Percentiles rank a stretch among this genome's conserved stretches.
Conservation (phyloP, 805 yeast species). For the Yamadazyma tumulicola region DNA sequence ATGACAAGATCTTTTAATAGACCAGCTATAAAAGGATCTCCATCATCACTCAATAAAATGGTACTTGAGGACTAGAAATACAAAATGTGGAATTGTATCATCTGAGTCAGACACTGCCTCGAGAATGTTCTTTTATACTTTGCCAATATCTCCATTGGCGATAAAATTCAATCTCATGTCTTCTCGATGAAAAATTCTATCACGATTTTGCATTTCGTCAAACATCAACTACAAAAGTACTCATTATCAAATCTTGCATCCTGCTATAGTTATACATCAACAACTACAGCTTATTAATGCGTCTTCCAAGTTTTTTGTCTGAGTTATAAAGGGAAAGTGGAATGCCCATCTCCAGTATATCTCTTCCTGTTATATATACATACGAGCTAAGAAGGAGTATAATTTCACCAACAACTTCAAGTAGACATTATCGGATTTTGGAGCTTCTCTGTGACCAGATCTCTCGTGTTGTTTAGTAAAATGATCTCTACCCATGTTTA, state of each 20-base stretch:
- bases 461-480: conserved; percentile 93
- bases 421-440: conserved; percentile 99
- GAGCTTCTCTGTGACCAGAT: conserved; percentile 97
- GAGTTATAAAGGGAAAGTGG: too few relatives aligned
- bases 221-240: too few relatives aligned
- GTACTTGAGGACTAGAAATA: conserved; percentile 1
- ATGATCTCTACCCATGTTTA: conserved; percentile 92
- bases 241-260: conserved; percentile 7
- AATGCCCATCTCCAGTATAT: too few relatives aligned
- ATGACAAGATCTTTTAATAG: not conserved
- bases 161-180: too few relatives aligned
- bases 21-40: conserved; percentile 2
- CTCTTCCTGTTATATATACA: conserved; percentile 42
- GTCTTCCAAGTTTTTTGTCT: not conserved
- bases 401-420: conserved; percentile 95
- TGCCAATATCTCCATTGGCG: conserved; percentile 14
- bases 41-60: not conserved
- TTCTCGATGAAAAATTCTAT: too few relatives aligned
- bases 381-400: conserved; percentile 99
- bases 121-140: too few relatives aligned
- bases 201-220: too few relatives aligned
- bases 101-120: too few relatives aligned
- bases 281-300: not conserved
- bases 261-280: too few relatives aligned
- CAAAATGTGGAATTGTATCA: too few relatives aligned